A percentile compares a stretch with the other conserved stretches of the same genome.
Conservation (phyloP, 1,284 basidiomycete genomes). For the Coniophora puteana region DNA sequence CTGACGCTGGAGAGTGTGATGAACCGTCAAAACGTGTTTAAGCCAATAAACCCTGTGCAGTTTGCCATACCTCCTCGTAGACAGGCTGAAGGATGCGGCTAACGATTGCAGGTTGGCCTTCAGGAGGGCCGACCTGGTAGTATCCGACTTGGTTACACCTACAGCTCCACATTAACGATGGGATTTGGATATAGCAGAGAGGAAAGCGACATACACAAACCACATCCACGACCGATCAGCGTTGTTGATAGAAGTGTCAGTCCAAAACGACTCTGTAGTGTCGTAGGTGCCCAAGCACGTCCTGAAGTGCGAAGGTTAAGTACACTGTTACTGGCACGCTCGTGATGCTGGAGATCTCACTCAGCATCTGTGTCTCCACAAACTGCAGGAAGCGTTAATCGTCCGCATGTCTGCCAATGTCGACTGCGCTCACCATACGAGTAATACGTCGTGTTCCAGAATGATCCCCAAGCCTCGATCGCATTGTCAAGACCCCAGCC, state of each 20-base stretch:
- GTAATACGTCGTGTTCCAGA: slow-evolving; percentile 39
- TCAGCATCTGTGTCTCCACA: slow-evolving; percentile 33
- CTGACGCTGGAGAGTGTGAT: slow-evolving; percentile 42
- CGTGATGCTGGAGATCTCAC: slow-evolving; percentile 25
- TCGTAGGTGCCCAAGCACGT: slow-evolving; percentile 45
- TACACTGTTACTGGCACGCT: neutral
- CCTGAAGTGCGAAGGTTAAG: no score
- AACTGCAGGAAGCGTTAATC: slow-evolving; percentile 21
- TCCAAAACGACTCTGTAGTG: slow-evolving; percentile 32
- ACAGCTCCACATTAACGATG: slow-evolving; percentile 3
- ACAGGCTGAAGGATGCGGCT: slow-evolving; percentile 55
- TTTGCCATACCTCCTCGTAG: slow-evolving; percentile 48
- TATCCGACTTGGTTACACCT: slow-evolving; percentile 71
- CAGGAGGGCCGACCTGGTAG: slow-evolving; percentile 60
- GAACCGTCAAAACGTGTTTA: slow-evolving; percentile 1
- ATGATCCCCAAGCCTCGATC: slow-evolving; percentile 56
- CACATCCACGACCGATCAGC: slow-evolving; percentile 42
- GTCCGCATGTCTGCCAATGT: neutral
- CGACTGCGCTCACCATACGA: slow-evolving; percentile 23
- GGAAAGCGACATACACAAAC: slow-evolving; percentile 32
- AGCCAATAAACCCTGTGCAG: neutral
- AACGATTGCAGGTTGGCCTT: slow-evolving; percentile 47
- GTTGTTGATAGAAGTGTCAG: slow-evolving; percentile 38
- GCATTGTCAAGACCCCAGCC: slow-evolving; percentile 68
- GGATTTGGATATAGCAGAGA: neutral